phyloP scores from a whole-genome alignment of 2,329 filamentous ascomycete genomes.

The Sporothrix pallida region DNA sequence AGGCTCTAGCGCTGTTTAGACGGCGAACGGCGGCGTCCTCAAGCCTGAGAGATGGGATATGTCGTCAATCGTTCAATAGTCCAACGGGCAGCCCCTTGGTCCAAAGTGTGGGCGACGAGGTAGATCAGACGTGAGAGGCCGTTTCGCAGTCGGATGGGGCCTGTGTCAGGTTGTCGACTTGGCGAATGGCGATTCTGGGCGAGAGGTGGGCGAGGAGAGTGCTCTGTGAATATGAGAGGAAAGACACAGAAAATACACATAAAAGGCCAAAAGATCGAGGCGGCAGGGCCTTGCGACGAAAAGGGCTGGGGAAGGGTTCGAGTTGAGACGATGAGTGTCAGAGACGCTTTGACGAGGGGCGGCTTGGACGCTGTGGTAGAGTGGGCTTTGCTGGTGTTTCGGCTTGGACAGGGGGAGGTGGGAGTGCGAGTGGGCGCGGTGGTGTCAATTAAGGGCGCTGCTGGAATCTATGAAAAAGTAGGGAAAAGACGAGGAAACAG shows the following conservation, averaged over 20 bases:
- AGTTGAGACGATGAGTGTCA: slow-evolving; percentile 55
- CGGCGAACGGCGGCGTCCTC: not conserved
- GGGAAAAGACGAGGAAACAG: not conserved
- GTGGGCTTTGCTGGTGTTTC: slow-evolving; percentile 47
- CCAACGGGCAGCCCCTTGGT: not conserved
- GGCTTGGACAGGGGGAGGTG: slow-evolving; percentile 45
- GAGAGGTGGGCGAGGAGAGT: not conserved
- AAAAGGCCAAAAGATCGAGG: slow-evolving; percentile 35
- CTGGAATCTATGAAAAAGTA: not conserved
- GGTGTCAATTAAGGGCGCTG: not conserved
- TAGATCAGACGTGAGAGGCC: slow-evolving; percentile 51
- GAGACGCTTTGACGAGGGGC: slow-evolving; percentile 52
- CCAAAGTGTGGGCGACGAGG: slow-evolving; percentile 24
- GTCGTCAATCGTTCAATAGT: not conserved
- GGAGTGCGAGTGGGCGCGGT: slow-evolving; percentile 10
- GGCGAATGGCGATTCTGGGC: not conserved
- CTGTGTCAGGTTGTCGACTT: slow-evolving; percentile 47
- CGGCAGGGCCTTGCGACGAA: slow-evolving; percentile 41
- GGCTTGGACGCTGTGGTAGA: slow-evolving; percentile 47
- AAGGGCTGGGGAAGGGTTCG: slow-evolving; percentile 43
- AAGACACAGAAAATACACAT: not conserved
- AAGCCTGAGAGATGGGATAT: slow-evolving; percentile 1
- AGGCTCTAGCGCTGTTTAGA: not conserved
- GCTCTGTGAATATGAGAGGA: not conserved
- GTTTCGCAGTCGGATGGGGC: slow-evolving; percentile 51